These are phyloP conservation scores for Camellia lanceoleosa DNA, from an alignment of 148 eudicot genomes.

Conservation along the genomic window DNA sequence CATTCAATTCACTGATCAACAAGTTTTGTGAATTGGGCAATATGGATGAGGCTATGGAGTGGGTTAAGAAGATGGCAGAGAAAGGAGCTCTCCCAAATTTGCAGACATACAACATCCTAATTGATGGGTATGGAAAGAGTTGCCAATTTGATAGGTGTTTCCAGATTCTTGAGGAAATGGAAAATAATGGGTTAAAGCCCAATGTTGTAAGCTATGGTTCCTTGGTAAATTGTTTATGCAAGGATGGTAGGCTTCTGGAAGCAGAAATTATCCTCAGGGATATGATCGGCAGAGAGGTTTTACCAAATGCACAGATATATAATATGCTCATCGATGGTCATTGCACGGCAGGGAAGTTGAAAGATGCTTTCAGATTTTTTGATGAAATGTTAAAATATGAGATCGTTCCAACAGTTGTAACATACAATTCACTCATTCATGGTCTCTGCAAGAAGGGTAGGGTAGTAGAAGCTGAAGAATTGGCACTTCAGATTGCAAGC, in stretches of 20 bases:
- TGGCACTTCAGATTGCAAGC: constrained; percentile 34
- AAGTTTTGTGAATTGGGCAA: constrained; percentile 54
- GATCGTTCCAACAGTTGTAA: constrained; percentile 62
- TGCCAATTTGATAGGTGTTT: constrained; percentile 60
- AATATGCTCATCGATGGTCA: constrained; percentile 75
- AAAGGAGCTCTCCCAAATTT: constrained; percentile 49
- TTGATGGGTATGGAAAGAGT: constrained; percentile 66
- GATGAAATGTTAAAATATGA: constrained; percentile 56
- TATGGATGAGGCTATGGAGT: constrained; percentile 55
- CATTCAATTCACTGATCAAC: constrained; percentile 58
- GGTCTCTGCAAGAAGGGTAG: constrained; percentile 70
- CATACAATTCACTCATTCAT: constrained; percentile 67
- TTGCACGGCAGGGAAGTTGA: constrained; percentile 52
- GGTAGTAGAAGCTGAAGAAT: constrained; percentile 64
- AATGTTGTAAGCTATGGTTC: constrained; percentile 75
- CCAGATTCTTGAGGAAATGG: constrained; percentile 64
- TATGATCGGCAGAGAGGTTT: constrained; percentile 57
- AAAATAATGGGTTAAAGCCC: constrained; percentile 53
- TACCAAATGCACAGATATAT: constrained; percentile 60
- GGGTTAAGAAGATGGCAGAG: constrained; percentile 59
- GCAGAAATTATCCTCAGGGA: constrained; percentile 63
- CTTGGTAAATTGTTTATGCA: constrained; percentile 64
- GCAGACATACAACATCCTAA: constrained; percentile 67
- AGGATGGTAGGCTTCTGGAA: constrained; percentile 67
- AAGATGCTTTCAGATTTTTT: constrained; percentile 46